Conservation (phyloP, 169 alveolate species). For the Plasmodium billcollinsi region DNA sequence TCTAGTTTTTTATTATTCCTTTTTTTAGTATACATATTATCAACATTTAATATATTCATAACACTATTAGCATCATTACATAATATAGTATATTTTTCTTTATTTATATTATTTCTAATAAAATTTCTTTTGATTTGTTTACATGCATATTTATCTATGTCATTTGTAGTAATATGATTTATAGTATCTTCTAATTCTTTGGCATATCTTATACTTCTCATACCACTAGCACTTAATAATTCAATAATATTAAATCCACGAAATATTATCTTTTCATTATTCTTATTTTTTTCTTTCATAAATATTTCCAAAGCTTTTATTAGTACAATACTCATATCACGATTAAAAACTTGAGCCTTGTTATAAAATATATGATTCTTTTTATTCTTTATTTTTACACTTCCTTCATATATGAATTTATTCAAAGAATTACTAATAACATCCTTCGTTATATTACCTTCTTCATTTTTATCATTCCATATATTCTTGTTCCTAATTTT, state of each 20-base stretch:
- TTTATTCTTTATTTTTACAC: slow-evolving; percentile 82
- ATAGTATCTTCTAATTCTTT: slow-evolving; percentile 90
- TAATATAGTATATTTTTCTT: slow-evolving; percentile 78
- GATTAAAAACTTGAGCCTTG: slow-evolving; percentile 95
- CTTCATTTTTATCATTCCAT: neutral
- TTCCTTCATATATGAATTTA: slow-evolving; percentile 84
- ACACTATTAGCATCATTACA: slow-evolving; percentile 85
- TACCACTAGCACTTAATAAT: slow-evolving; percentile 87
- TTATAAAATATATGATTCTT: slow-evolving; percentile 88
- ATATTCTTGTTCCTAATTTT: neutral
- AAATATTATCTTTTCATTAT: slow-evolving; percentile 69
- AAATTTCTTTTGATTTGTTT: slow-evolving; percentile 78
- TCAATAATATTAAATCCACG: slow-evolving; percentile 85
- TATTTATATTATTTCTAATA: slow-evolving; percentile 73
- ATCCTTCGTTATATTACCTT: too few relatives aligned
- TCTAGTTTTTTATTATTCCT: slow-evolving; percentile 63
- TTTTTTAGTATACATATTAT: slow-evolving; percentile 37
- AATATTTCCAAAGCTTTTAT: slow-evolving; percentile 86
- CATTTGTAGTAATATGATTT: slow-evolving; percentile 89
- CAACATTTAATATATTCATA: slow-evolving; percentile 68
- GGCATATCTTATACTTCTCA: slow-evolving; percentile 91
- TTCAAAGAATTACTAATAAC: too few relatives aligned
- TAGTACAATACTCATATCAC: slow-evolving; percentile 92
- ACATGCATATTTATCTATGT: slow-evolving; percentile 88
- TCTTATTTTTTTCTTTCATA: slow-evolving; percentile 78